Conservation (phyloP, 2,329 filamentous ascomycete genomes). For the Westerdykella aurantiaca region DNA sequence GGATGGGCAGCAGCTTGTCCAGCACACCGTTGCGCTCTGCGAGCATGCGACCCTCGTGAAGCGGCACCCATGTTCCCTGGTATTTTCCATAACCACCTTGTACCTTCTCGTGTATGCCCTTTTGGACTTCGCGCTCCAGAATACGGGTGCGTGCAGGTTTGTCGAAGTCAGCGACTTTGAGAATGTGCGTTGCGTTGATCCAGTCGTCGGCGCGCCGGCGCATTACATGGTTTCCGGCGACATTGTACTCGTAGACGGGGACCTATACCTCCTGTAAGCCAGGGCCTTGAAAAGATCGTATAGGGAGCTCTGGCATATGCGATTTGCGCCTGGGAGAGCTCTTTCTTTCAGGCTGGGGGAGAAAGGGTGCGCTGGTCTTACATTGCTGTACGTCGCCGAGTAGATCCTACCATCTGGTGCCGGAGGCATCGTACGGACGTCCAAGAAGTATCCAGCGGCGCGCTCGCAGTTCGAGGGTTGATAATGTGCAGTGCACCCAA, state of each 20-base stretch:
- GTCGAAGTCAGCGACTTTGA: constrained; percentile 95
- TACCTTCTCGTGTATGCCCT: constrained; percentile 93
- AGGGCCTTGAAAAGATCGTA: background rate
- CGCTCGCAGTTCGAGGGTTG: constrained; percentile 1
- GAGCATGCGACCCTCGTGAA: constrained; percentile 71
- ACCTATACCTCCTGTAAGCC: constrained; percentile 52
- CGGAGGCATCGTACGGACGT: constrained; percentile 29
- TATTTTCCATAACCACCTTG: constrained; percentile 99
- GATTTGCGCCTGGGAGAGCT: background rate
- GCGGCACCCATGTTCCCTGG: constrained; percentile 95
- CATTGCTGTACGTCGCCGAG: constrained; percentile 61
- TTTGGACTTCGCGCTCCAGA: constrained; percentile 92
- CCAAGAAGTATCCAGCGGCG: constrained; percentile 4
- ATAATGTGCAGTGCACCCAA: background rate
- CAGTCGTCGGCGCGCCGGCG: constrained; percentile 86
- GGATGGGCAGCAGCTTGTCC: constrained; percentile 77
- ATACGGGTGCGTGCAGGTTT: constrained; percentile 94
- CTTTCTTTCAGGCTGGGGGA: background rate
- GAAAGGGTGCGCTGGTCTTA: constrained; percentile 18
- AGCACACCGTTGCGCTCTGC: constrained; percentile 83
- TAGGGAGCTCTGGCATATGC: no score
- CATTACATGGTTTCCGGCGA: constrained; percentile 94
- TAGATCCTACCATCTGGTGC: constrained; percentile 48
- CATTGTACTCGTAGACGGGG: constrained; percentile 89
- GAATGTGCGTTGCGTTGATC: constrained; percentile 99